A percentile compares a stretch with the other conserved stretches of the same genome.
phyloP scores from a whole-genome alignment of 768 basidiomycete genomes.

The Pilatotrama ljubarskyi region DNA sequence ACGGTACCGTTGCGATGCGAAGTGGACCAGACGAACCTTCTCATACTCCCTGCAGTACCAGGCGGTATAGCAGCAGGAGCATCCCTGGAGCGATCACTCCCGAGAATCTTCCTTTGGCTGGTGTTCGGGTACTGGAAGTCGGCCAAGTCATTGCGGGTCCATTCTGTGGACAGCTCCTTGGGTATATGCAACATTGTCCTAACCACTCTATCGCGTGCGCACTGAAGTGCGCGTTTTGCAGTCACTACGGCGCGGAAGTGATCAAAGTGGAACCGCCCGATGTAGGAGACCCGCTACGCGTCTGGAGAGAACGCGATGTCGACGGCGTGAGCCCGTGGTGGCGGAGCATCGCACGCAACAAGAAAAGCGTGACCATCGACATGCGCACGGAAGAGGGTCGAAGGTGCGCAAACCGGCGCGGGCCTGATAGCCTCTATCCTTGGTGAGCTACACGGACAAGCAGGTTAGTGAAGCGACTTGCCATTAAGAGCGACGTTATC shows the following conservation, averaged over 20 bases:
- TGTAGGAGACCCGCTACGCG: constrained; percentile 64
- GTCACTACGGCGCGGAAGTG: constrained; percentile 71
- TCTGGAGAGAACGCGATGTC: constrained; percentile 69
- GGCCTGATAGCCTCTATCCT: not conserved
- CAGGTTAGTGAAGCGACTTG: constrained; percentile 62
- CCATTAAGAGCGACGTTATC: constrained; percentile 63
- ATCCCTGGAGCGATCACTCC: not conserved
- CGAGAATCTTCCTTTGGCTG: constrained; percentile 54
- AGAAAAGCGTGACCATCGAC: constrained; percentile 73
- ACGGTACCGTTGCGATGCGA: too few relatives aligned
- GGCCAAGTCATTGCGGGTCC: constrained; percentile 74
- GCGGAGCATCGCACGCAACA: constrained; percentile 68
- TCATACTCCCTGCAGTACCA: not conserved
- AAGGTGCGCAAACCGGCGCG: constrained; percentile 34
- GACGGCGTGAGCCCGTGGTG: constrained; percentile 78
- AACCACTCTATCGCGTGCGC: too few relatives aligned
- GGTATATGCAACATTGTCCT: constrained; percentile 46
- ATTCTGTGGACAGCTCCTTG: constrained; percentile 70
- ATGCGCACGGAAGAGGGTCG: constrained; percentile 58
- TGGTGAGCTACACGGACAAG: not conserved
- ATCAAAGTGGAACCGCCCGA: constrained; percentile 71
- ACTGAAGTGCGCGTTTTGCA: too few relatives aligned
- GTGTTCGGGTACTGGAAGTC: constrained; percentile 65
- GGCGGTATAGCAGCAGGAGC: not conserved
- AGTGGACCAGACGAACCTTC: too few relatives aligned